phyloP scores from a whole-genome alignment of 352 stramenopile genomes.

The Pythium sp. region DNA sequence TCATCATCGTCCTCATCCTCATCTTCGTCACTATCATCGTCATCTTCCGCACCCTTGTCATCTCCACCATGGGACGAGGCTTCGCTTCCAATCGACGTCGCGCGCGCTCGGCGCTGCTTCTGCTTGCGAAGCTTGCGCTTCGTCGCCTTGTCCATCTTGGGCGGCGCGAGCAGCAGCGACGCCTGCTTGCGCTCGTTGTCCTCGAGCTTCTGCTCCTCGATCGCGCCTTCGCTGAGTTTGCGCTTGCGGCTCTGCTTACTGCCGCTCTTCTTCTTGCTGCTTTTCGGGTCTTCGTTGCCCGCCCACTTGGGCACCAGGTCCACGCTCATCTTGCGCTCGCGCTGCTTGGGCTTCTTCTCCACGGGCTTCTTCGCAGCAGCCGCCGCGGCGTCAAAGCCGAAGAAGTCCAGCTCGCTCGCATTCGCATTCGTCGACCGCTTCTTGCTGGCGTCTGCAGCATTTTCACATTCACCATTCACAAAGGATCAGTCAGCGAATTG shows the following conservation, averaged over 20 bases:
- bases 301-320: slow-evolving; percentile 69
- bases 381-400: slow-evolving; percentile 53
- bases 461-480: slow-evolving; percentile 3
- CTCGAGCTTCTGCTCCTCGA: slow-evolving; percentile 65
- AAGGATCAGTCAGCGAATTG: not conserved
- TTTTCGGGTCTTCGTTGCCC: slow-evolving; percentile 32
- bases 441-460: slow-evolving; percentile 16
- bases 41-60: slow-evolving; percentile 26
- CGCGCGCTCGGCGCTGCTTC: slow-evolving; percentile 36
- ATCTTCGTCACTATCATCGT: slow-evolving; percentile 14
- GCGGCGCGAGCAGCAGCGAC: slow-evolving; percentile 64
- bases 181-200: slow-evolving; percentile 68
- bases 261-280: slow-evolving; percentile 40
- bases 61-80: slow-evolving; percentile 16
- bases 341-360: slow-evolving; percentile 27
- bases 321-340: slow-evolving; percentile 62
- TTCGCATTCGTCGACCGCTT: slow-evolving; percentile 22
- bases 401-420: slow-evolving; percentile 72
- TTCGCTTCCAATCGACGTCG: slow-evolving; percentile 37
- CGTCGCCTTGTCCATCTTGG: slow-evolving; percentile 37
- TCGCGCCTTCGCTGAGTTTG: slow-evolving; percentile 78
- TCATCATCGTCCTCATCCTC: slow-evolving; percentile 30
- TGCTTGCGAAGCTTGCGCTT: slow-evolving; percentile 48
- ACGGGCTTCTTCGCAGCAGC: slow-evolving; percentile 23
- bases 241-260: slow-evolving; percentile 79